A percentile compares a stretch with the other conserved stretches of the same genome.
phyloP scores from a whole-genome alignment of 2,329 filamentous ascomycete species.

The Pezicula carpinea region DNA sequence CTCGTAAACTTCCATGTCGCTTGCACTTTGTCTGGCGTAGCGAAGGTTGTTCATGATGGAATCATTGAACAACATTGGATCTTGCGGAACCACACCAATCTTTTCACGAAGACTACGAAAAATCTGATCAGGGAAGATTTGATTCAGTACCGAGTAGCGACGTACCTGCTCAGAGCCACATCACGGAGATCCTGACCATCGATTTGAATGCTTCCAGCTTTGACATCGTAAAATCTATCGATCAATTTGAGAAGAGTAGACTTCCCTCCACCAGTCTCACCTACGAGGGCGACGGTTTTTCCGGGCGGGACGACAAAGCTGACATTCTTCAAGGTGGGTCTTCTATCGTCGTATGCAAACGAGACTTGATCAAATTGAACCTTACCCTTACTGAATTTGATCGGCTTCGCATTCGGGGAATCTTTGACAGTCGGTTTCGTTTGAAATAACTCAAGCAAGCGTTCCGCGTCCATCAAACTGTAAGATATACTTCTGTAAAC shows the following conservation, averaged over 20 bases:
- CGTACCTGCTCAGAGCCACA: slow-evolving; percentile 41
- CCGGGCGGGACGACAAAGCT: slow-evolving; percentile 30
- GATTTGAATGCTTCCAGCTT: slow-evolving; percentile 33
- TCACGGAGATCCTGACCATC: slow-evolving; percentile 33
- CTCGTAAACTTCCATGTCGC: slow-evolving; percentile 29
- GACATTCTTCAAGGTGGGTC: slow-evolving; percentile 29
- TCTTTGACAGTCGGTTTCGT: slow-evolving; percentile 52
- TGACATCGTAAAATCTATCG: slow-evolving; percentile 41
- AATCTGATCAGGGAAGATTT: slow-evolving; percentile 1
- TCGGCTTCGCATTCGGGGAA: slow-evolving; percentile 36
- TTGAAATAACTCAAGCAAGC: slow-evolving; percentile 51
- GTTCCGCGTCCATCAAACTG: slow-evolving; percentile 61
- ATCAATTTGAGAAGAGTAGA: slow-evolving; percentile 38
- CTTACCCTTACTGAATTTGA: slow-evolving; percentile 37
- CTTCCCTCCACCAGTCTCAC: slow-evolving; percentile 40
- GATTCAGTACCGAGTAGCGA: slow-evolving; percentile 40
- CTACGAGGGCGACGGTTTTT: slow-evolving; percentile 40
- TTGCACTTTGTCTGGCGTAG: slow-evolving; percentile 25
- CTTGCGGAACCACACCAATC: slow-evolving; percentile 53
- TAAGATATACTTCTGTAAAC: slow-evolving; percentile 45
- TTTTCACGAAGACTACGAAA: slow-evolving; percentile 30
- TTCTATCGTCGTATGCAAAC: slow-evolving; percentile 32
- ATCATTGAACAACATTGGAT: slow-evolving; percentile 50
- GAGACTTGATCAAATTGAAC: slow-evolving; percentile 29
- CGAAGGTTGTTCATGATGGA: slow-evolving; percentile 37